Base-by-base conservation (phyloP, 805 yeast species). In the Candida hungchunana region DNA sequence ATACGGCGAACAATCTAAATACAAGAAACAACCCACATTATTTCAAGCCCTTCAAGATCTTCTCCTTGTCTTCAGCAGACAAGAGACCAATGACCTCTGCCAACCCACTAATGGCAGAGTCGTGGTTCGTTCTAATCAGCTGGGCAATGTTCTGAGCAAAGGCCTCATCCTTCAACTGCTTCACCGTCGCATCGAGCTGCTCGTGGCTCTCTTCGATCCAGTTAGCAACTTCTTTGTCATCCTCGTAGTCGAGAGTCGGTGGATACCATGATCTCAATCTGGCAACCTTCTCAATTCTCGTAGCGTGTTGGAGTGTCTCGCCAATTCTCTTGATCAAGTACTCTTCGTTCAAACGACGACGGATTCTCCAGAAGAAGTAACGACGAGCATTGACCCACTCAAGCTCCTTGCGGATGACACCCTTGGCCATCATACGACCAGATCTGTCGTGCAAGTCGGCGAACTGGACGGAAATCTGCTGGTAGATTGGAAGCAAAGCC, bases 401-500 rank as follows among this genome's bases (percentile, higher is more conserved):
- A 36, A 93, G 66, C 52, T 87, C 93, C 59, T 83, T 82, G 51
- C 82, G 75, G 53, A 93, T 87, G 40, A 82, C 83, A 40, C 90
- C 95, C 75, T 93, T 94, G 37, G 95, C 94, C 65, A 83, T 63
- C 97, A 93, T 93, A 66, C 98, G 90, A 24, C 93, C 95, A 11
- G 97, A 81, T 67, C 97, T 79, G 62, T 93, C 99, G 59, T 93
- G 99, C 59, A 93, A 74, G 62, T 93, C 99, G 32, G 97, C 98
- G 66, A 89, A 93, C 66, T 93, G 97, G 36, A 90, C 84, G 31
- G 95, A 82, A 39, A 93, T 73, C 68, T 93, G 97, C 45, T 81
- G 79, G 64, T 94, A 94, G 45, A 90, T 75, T 50, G 97, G 97
- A 50, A 86, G 61, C 56, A 93, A 69, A 25, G 64, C 68, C 59